Conservation (phyloP, 2,329 filamentous ascomycete genomes). For the Pseudogymnoascus destructans region DNA sequence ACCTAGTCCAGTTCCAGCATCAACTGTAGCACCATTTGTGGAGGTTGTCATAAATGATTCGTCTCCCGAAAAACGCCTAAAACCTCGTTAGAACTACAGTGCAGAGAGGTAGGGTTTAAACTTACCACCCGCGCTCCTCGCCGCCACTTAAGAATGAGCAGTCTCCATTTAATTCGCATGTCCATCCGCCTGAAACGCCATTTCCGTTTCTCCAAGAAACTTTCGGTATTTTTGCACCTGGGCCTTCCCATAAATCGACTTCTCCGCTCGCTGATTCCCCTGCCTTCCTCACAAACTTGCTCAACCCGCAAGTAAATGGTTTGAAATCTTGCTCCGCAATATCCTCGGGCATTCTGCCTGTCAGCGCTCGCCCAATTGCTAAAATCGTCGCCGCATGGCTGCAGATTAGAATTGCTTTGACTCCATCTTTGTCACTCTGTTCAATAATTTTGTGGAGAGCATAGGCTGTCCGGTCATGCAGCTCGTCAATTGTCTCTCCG, state of each 20-base stretch:
- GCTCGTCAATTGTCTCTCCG: constrained; percentile 66
- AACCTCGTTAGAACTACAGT: constrained; percentile 9
- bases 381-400: constrained; percentile 87
- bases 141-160: constrained; percentile 70
- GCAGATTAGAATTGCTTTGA: constrained; percentile 63
- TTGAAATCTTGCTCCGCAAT: constrained; percentile 65
- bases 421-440: constrained; percentile 57
- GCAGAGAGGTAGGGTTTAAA: constrained; percentile 17
- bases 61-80: constrained; percentile 42
- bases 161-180: constrained; percentile 67
- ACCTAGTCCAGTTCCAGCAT: constrained; percentile 26
- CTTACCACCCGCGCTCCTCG: constrained; percentile 78
- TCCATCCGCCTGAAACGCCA: constrained; percentile 66
- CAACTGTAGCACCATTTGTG: constrained; percentile 16
- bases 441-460: constrained; percentile 58
- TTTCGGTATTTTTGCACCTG: constrained; percentile 28
- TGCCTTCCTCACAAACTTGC: constrained; percentile 45
- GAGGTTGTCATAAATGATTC: constrained; percentile 36
- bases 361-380: constrained; percentile 69
- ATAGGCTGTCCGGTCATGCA: constrained; percentile 68
- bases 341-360: constrained; percentile 61
- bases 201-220: constrained; percentile 43
- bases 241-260: constrained; percentile 29
- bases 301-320: constrained; percentile 73
- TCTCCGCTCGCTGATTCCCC: constrained; percentile 25